phyloP scores from a whole-genome alignment of 257 asterid genomes.

The Galeopsis tetrahit region DNA sequence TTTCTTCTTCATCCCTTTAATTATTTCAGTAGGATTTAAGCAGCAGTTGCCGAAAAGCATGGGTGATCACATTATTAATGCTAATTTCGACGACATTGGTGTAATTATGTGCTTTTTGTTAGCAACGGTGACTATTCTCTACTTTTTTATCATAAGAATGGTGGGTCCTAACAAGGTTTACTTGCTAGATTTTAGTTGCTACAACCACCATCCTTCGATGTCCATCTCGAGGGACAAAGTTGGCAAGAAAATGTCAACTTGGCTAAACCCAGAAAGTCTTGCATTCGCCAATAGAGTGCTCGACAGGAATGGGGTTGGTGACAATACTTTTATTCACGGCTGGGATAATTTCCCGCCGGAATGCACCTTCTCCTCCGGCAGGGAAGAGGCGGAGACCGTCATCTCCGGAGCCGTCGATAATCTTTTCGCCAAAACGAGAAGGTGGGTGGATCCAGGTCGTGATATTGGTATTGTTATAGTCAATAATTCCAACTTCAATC shows the following conservation, averaged over 20 bases:
- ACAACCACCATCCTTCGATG: slow-evolving; percentile 31
- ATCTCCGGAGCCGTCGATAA: slow-evolving; percentile 44
- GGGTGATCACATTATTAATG: too few relatives aligned
- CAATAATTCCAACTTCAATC: slow-evolving; percentile 43
- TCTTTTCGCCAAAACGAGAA: slow-evolving; percentile 37
- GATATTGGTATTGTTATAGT: slow-evolving; percentile 47
- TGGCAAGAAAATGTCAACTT: background rate
- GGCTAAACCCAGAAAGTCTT: slow-evolving; percentile 22
- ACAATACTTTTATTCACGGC: background rate
- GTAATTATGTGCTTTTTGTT: too few relatives aligned
- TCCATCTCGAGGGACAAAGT: background rate
- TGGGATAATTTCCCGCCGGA: slow-evolving; percentile 7
- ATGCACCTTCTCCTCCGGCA: slow-evolving; percentile 26
- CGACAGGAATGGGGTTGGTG: slow-evolving; percentile 26
- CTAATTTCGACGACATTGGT: too few relatives aligned
- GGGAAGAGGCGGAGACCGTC: slow-evolving; percentile 46
- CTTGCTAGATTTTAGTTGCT: slow-evolving; percentile 39
- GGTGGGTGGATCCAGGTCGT: slow-evolving; percentile 26
- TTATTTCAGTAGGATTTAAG: too few relatives aligned
- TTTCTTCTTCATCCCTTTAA: too few relatives aligned
- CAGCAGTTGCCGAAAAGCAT: too few relatives aligned
- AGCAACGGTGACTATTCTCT: too few relatives aligned
- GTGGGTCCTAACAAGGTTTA: slow-evolving; percentile 18
- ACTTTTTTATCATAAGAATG: too few relatives aligned
- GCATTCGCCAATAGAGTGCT: slow-evolving; percentile 23